Evolutionary conservation across 1,284 basidiomycete species (phyloP), one percentile per base, ranked within the genome.

Genomic region (Lentinus polychrous): DNA sequence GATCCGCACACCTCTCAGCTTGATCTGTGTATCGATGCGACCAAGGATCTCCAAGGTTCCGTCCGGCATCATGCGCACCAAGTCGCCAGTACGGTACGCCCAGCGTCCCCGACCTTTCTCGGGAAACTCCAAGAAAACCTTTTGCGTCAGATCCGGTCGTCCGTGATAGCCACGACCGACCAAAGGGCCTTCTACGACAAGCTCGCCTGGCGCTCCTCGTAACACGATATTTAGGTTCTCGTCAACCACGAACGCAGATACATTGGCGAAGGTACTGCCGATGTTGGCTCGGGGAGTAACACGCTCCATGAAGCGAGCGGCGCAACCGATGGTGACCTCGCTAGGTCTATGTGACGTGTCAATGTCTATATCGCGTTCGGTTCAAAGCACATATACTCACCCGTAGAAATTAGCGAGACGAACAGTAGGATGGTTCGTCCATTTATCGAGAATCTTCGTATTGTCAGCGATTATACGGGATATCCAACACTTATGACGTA

Each of bases 21-120:
- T 79, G 57, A 78, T 72, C 53, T 79, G 78, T 14, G 71, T 72
- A 52, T 79, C 78, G 38, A 76, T 74, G 18, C 77, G 69, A n/a
- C 77, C 78, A 23, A 76, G 60, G 45, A 79, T 77, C 53, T 78
- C 72, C 18, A 79, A 56, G 4, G 72, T 71, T n/a, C 63, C 66
- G 51, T 79, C 74, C 1, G 74, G 73, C 64, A 76, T 72, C 73
- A 79, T 76, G 40, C 77, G 65, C 8, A 67, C 76, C 44, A 78
- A 57, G 53, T 78, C 76, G 8, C 76, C 76, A 2, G 76, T 78
- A 23, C 73, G 66, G 58, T 78, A 78, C 11, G 71, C 68, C 69
- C 72, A 67, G 5, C 56, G 62, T 39, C 66, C 66, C 31, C 43
- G 61, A 37, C 66, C 66, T 45, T 66, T 60, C 38, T 56, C 48